A percentile compares a stretch with the other conserved stretches of the same genome.
Conservation (phyloP, 1,284 basidiomycete species). For the Lignosus rhinocerotis region DNA sequence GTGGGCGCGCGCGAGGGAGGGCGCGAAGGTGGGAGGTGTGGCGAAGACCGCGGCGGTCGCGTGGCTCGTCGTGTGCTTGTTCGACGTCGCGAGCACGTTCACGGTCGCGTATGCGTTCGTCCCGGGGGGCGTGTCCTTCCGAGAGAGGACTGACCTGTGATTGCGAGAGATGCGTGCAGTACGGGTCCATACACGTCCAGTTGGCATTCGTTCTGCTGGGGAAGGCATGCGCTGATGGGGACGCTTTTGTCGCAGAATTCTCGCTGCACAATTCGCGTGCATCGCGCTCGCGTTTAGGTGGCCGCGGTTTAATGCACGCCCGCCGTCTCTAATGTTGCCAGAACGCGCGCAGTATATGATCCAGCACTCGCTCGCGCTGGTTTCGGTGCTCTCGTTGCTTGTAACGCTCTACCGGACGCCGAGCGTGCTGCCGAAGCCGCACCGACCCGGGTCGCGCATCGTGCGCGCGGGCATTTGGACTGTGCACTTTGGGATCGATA, state of each 20-base stretch:
- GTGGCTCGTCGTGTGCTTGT: conserved; percentile 63
- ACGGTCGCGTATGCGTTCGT: conserved; percentile 96
- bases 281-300: conserved; percentile 51
- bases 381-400: conserved; percentile 53
- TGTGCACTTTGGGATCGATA: conserved; percentile 87
- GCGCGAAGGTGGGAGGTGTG: conserved; percentile 31
- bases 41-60: conserved; percentile 55
- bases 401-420: conserved; percentile 54
- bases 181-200: background rate
- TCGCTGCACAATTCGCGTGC: conserved; percentile 49
- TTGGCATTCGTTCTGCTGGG: background rate
- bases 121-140: conserved; percentile 76
- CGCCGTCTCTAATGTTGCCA: conserved; percentile 43
- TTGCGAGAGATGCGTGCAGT: too few relatives aligned
- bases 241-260: conserved; percentile 42
- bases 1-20: conserved; percentile 44
- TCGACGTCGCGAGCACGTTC: conserved; percentile 68
- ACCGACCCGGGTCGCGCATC: conserved; percentile 66
- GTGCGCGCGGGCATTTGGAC: conserved; percentile 94
- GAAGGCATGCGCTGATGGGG: background rate
- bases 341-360: conserved; percentile 39
- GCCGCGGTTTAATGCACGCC: conserved; percentile 21
- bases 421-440: conserved; percentile 50
- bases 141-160: conserved; percentile 80
- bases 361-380: conserved; percentile 38